Evolutionary conservation across 768 basidiomycete species (phyloP).

Genomic region (Trametes cubensis): DNA sequence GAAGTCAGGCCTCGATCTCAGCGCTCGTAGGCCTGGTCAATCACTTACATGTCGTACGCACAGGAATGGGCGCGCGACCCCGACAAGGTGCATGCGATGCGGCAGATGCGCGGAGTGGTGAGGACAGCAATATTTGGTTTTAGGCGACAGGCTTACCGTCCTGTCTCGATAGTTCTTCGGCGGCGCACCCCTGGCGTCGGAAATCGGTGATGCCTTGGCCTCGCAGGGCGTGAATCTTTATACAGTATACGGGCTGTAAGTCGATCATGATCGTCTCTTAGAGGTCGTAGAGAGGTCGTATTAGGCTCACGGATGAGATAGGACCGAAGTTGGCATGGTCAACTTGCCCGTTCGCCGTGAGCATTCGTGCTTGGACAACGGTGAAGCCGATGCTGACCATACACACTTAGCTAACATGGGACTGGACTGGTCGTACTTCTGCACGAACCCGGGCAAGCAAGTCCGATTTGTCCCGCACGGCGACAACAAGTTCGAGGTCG

Average conservation of each 20-base stretch:
- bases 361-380: neutral
- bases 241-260: slow-evolving; percentile 43
- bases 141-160: neutral
- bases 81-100: slow-evolving; percentile 13
- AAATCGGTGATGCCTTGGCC: slow-evolving; percentile 38
- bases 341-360: neutral
- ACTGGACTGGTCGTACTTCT: slow-evolving; percentile 16
- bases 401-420: neutral
- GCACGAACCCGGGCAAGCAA: neutral
- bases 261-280: neutral
- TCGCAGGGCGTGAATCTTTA: slow-evolving; percentile 37
- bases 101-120: slow-evolving; percentile 9
- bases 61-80: slow-evolving; percentile 27
- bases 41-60: neutral
- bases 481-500: slow-evolving; percentile 7
- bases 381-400: neutral
- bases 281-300: neutral
- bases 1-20: slow-evolving; percentile 22
- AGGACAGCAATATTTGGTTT: too few species aligned
- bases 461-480: slow-evolving; percentile 4
- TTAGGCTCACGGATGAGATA: neutral
- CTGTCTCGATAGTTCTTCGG: slow-evolving; percentile 35
- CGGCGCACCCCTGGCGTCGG: slow-evolving; percentile 42
- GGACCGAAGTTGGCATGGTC: slow-evolving; percentile 15
- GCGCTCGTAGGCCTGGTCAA: neutral